A percentile compares a stretch with the other conserved stretches of the same genome.
Evolutionary conservation across 345 rosid species (phyloP).

Genomic region (Garcia nutans): DNA sequence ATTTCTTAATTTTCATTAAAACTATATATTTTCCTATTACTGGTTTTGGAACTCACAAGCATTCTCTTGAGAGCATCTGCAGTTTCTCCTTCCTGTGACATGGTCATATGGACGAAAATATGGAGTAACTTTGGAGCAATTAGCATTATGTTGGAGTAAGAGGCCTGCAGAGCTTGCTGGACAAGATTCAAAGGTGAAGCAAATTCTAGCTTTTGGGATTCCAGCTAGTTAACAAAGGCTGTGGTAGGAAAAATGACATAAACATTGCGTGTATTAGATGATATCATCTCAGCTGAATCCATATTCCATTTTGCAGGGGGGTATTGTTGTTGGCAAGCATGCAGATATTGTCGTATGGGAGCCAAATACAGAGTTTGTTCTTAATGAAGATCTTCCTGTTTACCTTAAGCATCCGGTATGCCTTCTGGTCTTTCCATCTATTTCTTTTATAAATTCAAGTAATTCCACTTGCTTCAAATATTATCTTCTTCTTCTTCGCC

Average conservation of each 20-base stretch:
- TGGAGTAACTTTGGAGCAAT: conserved; percentile 67
- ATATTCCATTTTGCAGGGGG: conserved; percentile 50
- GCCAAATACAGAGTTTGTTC: conserved; percentile 64
- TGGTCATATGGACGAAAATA: conserved; percentile 79
- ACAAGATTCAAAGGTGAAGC: conserved; percentile 56
- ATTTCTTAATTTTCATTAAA: neutral
- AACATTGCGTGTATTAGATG: neutral
- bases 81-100: conserved; percentile 94
- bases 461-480: neutral
- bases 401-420: conserved; percentile 75
- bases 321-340: conserved; percentile 63
- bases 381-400: conserved; percentile 59
- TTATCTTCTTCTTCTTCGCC: neutral
- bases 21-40: neutral
- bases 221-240: neutral
- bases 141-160: conserved; percentile 89
- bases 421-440: neutral
- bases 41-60: conserved; percentile 23
- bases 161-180: conserved; percentile 86
- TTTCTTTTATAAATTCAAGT: neutral
- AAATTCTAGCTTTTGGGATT: conserved; percentile 5
- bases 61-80: conserved; percentile 39
- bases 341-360: conserved; percentile 90
- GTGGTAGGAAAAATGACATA: neutral
- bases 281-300: conserved; percentile 5